Conservation (phyloP, 768 basidiomycete species). For the Trametes sanguinea region DNA sequence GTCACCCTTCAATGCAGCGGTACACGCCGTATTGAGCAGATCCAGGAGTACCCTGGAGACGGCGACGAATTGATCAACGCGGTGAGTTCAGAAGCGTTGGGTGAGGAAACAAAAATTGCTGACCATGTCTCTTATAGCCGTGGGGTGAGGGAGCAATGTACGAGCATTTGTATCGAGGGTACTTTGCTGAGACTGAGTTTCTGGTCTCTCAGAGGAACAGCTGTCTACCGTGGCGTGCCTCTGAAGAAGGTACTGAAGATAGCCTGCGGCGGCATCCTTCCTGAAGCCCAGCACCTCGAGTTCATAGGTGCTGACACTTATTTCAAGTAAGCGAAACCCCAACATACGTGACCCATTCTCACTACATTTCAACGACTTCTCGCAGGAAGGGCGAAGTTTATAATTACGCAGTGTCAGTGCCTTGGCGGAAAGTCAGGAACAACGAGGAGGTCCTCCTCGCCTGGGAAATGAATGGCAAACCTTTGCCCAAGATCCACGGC, state of each 20-base stretch:
- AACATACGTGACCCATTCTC: not conserved
- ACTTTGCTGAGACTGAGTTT: not conserved
- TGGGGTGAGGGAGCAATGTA: constrained; percentile 57
- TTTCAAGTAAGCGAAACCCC: constrained; percentile 43
- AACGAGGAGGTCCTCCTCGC: constrained; percentile 54
- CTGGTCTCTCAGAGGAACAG: constrained; percentile 43
- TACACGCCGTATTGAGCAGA: constrained; percentile 54
- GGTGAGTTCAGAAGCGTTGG: not conserved
- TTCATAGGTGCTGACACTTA: constrained; percentile 61
- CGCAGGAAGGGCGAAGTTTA: constrained; percentile 39
- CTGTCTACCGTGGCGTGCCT: constrained; percentile 53
- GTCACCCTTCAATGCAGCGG: constrained; percentile 59
- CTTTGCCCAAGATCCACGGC: constrained; percentile 53
- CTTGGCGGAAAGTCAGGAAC: constrained; percentile 48
- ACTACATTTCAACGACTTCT: not conserved
- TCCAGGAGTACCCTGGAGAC: constrained; percentile 53
- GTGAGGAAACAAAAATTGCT: not conserved
- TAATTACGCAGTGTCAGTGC: constrained; percentile 52
- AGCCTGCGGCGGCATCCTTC: constrained; percentile 51
- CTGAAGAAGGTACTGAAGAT: constrained; percentile 55
- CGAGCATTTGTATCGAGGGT: constrained; percentile 4
- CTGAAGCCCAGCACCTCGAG: constrained; percentile 53
- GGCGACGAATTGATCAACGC: constrained; percentile 48
- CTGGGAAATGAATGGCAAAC: constrained; percentile 54
- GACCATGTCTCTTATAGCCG: constrained; percentile 34